Evolutionary conservation across 306 rosid genomes (phyloP), one percentile per base, ranked within the genome.

Genomic region (Cyamopsis tetragonoloba): DNA sequence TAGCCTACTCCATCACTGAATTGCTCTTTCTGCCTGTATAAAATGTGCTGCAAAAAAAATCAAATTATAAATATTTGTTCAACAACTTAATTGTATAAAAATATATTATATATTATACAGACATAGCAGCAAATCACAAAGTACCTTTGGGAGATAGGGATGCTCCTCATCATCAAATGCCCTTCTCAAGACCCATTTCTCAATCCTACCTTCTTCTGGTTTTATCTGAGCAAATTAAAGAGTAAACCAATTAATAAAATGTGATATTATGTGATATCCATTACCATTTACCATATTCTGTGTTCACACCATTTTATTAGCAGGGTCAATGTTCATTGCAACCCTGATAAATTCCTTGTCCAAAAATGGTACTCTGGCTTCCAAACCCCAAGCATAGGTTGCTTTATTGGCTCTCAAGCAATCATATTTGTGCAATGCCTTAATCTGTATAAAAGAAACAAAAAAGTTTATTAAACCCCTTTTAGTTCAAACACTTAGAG

Each of bases 1-100:
- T 91, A 91, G 56, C 97, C 97, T 18, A 91, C 97, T 11, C 97
- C 96, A 69, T 91, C 96, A 58, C 96, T 91, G 72, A 88, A 91
- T 56, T 91, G 97, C 58, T 91, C 97, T 56, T 91, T 91, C 72
- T 88, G 97, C 70, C 97, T 86, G 24, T 88, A 86, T 56, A 91
- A 66, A 64, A 91, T 89, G 77, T 86, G 87, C 96, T 91, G 89
- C 85, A 61, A 3, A 51, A 3, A 51, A 66, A 15, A 72, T 41
- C 2, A 12, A 82, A 62, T 2, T 15, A 31, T 49, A 26, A 11
- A 72, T 58, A 55, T 70, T 64, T 67, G 72, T 51, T 51, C 7
- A 66, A 19, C 27, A 32, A 49, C 28, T 38, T 38, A 28, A 19
- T 6, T 32, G 37, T 15, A 24, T 7, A 9, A 6, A 11, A 15